A percentile compares a stretch with the other conserved stretches of the same genome.
Conservation (phyloP, 2,329 filamentous ascomycete species). For the Xenoacremonium recifei region DNA sequence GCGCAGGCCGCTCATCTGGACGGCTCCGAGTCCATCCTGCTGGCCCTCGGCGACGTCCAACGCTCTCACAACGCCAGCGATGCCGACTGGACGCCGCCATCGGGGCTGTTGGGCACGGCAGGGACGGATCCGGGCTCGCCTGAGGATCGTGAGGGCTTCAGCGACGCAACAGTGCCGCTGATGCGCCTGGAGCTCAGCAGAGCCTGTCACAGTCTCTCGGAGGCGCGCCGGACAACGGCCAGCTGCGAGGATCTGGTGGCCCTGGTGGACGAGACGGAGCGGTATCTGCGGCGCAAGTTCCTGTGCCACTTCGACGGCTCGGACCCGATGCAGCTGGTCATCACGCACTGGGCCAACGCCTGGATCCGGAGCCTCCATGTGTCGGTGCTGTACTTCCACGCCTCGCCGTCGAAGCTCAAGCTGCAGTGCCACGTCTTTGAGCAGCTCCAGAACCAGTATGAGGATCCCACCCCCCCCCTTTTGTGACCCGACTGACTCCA, state of each 20-base stretch:
- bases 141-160: slow-evolving; percentile 12
- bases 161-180: slow-evolving; percentile 9
- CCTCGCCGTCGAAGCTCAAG: slow-evolving; percentile 7
- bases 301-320: slow-evolving; percentile 14
- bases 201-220: slow-evolving; percentile 9
- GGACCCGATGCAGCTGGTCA: slow-evolving; percentile 12
- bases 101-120: neutral
- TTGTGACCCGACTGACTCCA: neutral
- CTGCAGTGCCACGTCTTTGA: slow-evolving; percentile 13
- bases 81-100: slow-evolving; percentile 8
- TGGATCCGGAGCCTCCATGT: slow-evolving; percentile 14
- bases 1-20: slow-evolving; percentile 11
- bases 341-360: slow-evolving; percentile 11
- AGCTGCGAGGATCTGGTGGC: slow-evolving; percentile 11
- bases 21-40: slow-evolving; percentile 12
- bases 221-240: slow-evolving; percentile 6
- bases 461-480: neutral
- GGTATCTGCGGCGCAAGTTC: slow-evolving; percentile 13
- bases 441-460: slow-evolving; percentile 12
- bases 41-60: slow-evolving; percentile 11
- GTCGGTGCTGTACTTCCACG: slow-evolving; percentile 13
- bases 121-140: slow-evolving; percentile 8
- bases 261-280: slow-evolving; percentile 11
- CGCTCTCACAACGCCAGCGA: slow-evolving; percentile 12
- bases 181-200: slow-evolving; percentile 14